Evolutionary conservation across 2,329 filamentous ascomycete genomes (phyloP).

Genomic region (Aspergillus hiratsukae): DNA sequence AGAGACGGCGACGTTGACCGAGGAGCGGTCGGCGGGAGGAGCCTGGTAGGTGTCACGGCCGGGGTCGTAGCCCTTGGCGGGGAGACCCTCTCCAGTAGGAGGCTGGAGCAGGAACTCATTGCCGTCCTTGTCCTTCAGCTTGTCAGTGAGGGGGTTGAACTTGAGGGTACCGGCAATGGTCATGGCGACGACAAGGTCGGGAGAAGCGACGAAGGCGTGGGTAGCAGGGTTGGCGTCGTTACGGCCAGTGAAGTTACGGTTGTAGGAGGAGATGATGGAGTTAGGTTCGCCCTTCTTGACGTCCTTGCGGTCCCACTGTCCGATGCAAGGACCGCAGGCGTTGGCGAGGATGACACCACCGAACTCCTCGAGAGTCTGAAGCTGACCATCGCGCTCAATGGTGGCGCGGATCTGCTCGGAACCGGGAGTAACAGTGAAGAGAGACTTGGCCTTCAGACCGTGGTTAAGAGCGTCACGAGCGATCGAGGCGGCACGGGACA

Average conservation of each 20-base stretch:
- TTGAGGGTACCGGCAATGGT: slow-evolving; percentile 76
- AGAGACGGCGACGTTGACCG: slow-evolving; percentile 74
- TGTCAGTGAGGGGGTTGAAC: slow-evolving; percentile 95
- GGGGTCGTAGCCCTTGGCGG: slow-evolving; percentile 77
- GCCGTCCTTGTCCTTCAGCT: slow-evolving; percentile 88
- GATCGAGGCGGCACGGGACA: slow-evolving; percentile 89
- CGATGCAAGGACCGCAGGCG: slow-evolving; percentile 88
- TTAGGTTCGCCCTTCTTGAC: slow-evolving; percentile 94
- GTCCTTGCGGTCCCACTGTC: slow-evolving; percentile 91
- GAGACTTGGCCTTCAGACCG: slow-evolving; percentile 86
- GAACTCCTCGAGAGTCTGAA: slow-evolving; percentile 93
- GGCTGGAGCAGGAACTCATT: slow-evolving; percentile 87
- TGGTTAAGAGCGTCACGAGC: slow-evolving; percentile 86
- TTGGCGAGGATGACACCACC: slow-evolving; percentile 93
- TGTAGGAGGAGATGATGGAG: slow-evolving; percentile 98
- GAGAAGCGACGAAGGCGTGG: slow-evolving; percentile 88
- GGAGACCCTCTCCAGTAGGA: slow-evolving; percentile 78
- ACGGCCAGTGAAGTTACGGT: slow-evolving; percentile 98
- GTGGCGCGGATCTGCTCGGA: slow-evolving; percentile 96
- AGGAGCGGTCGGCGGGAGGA: slow-evolving; percentile 71
- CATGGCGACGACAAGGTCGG: slow-evolving; percentile 83
- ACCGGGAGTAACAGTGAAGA: slow-evolving; percentile 93
- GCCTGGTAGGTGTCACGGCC: slow-evolving; percentile 95
- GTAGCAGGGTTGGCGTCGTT: slow-evolving; percentile 95
- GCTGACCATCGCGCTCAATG: slow-evolving; percentile 83